Evolutionary conservation across 2,329 filamentous ascomycete species (phyloP), one percentile per base, ranked within the genome.

Genomic region (Colletotrichum karsti): DNA sequence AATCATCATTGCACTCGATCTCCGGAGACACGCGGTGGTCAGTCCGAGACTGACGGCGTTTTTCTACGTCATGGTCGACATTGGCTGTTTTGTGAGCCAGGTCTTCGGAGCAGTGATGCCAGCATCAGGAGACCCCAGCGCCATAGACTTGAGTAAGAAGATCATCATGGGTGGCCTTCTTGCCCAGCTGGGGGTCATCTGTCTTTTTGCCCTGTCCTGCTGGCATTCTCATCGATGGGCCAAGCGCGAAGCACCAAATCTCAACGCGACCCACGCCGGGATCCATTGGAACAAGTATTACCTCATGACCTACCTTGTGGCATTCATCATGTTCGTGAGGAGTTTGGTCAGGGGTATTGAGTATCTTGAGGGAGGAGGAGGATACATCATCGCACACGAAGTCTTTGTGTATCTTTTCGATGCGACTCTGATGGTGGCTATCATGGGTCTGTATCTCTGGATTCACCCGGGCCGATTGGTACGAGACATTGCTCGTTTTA

Each of bases 131-230:
- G 62, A 70, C 9, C 37, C 65, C 0, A 30, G 67, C 6, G 54
- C 68, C 13, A 69, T 73, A 1, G 60, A 65, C 6, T 54, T 64
- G 4, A 73, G 70, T 4, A 72, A 67, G 12, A 73, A 54, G 0
- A 67, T 72, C 12, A 74, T 76, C 53, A 61, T 73, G 12, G 69
- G 33, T 3, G 85, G 86, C 3, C 74, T 88, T 2, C 74, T 82
- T 10, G 72, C 87, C 6, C 86, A 88, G 70, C 79, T 88, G 4
- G 33, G 83, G 7, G 82, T 85, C 57, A 88, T 88, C 63, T 76
- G 76, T 9, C 77, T 86, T 42, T 88, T 88, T 67, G 73, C 24
- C 5, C 35, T 68, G 0, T 68, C 59, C 1, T 61, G 54, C 4
- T 56, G 53, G 41, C 55, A 64, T n/a, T 58, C 60, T 1, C 55